Conservation (phyloP, 306 rosid genomes). For the Biancaea sappan region DNA sequence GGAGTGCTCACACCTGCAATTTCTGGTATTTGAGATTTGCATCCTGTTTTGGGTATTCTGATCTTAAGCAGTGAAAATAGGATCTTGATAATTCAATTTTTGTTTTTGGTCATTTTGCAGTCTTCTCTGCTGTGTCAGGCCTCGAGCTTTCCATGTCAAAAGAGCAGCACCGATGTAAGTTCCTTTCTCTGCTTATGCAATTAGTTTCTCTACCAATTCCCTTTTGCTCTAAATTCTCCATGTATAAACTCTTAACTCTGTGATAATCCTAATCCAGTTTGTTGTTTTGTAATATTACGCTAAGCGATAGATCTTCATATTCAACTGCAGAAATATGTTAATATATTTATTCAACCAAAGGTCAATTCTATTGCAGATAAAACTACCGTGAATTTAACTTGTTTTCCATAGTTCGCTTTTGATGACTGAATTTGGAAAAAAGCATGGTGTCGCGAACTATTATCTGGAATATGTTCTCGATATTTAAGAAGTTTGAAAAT, state of each 20-base stretch:
- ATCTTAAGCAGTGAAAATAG: conserved; percentile 27
- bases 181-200: neutral
- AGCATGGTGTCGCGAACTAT: conserved; percentile 31
- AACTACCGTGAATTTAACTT: conserved; percentile 13
- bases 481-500: conserved; percentile 24
- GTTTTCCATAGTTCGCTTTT: conserved; percentile 27
- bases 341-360: conserved; percentile 15
- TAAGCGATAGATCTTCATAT: conserved; percentile 18
- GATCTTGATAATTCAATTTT: conserved; percentile 18
- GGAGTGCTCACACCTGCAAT: conserved; percentile 97
- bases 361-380: conserved; percentile 33
- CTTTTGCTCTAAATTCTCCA: neutral
- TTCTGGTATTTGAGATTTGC: conserved; percentile 68
- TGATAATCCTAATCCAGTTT: conserved; percentile 28
- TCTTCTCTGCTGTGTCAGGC: conserved; percentile 95
- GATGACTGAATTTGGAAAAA: conserved; percentile 30
- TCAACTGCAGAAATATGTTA: conserved; percentile 36
- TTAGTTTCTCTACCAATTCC: neutral
- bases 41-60: conserved; percentile 8
- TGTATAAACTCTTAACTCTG: neutral
- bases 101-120: conserved; percentile 52
- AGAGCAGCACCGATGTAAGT: conserved; percentile 90
- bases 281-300: conserved; percentile 12
- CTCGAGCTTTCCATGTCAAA: conserved; percentile 88
- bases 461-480: conserved; percentile 39